A percentile compares a stretch with the other conserved stretches of the same genome.
These are phyloP conservation scores for Trypanosoma theileri DNA, from an alignment of 208 protist genomes.

Conservation along the genomic window DNA sequence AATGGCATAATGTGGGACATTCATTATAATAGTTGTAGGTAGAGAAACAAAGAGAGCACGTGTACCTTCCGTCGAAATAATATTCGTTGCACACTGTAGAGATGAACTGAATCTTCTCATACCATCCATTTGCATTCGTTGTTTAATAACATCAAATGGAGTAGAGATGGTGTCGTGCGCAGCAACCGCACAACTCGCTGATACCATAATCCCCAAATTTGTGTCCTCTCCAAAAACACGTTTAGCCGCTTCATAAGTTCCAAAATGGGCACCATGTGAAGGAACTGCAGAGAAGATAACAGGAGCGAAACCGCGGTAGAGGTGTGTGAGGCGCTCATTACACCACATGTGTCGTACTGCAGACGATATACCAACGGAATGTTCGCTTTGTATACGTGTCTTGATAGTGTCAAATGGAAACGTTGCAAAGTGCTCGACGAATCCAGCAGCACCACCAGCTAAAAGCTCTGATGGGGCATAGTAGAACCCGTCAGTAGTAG, in stretches of 20 bases:
- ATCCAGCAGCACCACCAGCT: constrained; percentile 82
- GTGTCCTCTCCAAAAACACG: constrained; percentile 54
- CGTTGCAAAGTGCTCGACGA: constrained; percentile 92
- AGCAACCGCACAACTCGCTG: constrained; percentile 68
- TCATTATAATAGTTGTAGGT: constrained; percentile 92
- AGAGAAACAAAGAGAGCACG: constrained; percentile 80
- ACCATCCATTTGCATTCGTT: constrained; percentile 92
- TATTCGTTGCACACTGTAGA: constrained; percentile 40
- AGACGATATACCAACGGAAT: constrained; percentile 28
- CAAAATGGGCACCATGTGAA: constrained; percentile 92
- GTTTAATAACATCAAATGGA: constrained; percentile 95
- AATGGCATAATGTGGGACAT: constrained; percentile 89
- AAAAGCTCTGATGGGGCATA: constrained; percentile 56
- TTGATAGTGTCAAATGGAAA: constrained; percentile 96
- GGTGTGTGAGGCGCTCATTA: constrained; percentile 57
- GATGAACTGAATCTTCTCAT: constrained; percentile 49
- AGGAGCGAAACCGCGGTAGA: constrained; percentile 84
- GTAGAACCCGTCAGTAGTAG: constrained; percentile 24
- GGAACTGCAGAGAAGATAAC: constrained; percentile 87
- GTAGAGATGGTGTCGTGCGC: constrained; percentile 91
- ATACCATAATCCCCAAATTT: constrained; percentile 41
- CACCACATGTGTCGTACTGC: constrained; percentile 39
- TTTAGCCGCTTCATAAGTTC: constrained; percentile 89
- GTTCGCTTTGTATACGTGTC: constrained; percentile 79
- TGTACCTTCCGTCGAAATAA: constrained; percentile 62